Conservation (phyloP, 805 yeast genomes). For the Barnettozyma botsteinii region DNA sequence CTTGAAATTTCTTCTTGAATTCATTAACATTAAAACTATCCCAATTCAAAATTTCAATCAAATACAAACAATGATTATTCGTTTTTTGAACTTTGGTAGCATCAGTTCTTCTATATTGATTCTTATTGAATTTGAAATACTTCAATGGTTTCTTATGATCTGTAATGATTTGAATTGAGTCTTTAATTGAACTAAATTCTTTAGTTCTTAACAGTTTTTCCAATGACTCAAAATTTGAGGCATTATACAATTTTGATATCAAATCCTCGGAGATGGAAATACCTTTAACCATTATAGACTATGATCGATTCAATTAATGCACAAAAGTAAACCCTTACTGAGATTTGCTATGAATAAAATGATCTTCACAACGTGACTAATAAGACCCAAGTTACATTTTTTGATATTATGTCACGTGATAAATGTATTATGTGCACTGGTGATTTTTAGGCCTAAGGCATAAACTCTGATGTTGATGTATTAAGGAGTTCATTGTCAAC, state of each 20-base stretch:
- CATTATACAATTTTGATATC: neutral
- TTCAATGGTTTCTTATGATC: slow-evolving; percentile 9
- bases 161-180: slow-evolving; percentile 5
- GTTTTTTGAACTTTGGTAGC: neutral
- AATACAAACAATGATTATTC: neutral
- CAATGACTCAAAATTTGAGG: neutral
- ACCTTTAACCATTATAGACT: no score
- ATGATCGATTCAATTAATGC: no score
- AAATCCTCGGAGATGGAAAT: neutral
- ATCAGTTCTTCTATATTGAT: neutral
- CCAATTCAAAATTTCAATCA: slow-evolving; percentile 8
- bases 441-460: no score
- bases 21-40: neutral
- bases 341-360: no score
- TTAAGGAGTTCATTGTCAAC: no score
- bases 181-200: neutral
- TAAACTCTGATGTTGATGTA: no score
- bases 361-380: no score
- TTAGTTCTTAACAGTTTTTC: neutral
- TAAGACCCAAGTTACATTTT: no score
- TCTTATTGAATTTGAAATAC: slow-evolving; percentile 2
- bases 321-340: no score
- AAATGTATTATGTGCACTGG: no score
- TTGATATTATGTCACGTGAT: no score
- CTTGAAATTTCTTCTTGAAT: slow-evolving; percentile 4